Evolutionary conservation across 2,329 filamentous ascomycete species (phyloP).

Genomic region (Clonostachys rosea): DNA sequence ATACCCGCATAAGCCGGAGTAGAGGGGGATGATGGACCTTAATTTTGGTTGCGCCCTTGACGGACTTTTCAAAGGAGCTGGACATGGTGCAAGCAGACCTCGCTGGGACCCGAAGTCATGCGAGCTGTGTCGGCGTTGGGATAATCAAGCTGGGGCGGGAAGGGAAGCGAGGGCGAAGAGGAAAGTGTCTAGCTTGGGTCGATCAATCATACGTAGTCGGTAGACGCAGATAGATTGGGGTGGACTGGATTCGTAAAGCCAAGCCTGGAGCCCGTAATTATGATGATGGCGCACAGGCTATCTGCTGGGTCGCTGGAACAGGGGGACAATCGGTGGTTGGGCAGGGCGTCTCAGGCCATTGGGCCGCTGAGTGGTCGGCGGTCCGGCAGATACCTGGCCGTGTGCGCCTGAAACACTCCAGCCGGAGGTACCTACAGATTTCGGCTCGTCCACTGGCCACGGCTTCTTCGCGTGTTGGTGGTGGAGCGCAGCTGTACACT

Average conservation of each 20-base stretch:
- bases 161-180: slow-evolving; percentile 2
- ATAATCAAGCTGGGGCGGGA: slow-evolving; percentile 1
- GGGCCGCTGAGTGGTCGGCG: too few species aligned
- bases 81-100: slow-evolving; percentile 48
- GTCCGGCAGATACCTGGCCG: too few species aligned
- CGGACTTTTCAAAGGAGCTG: slow-evolving; percentile 95
- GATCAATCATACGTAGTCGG: too few species aligned
- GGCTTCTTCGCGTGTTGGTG: neutral
- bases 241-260: too few species aligned
- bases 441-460: too few species aligned
- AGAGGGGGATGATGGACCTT: slow-evolving; percentile 54
- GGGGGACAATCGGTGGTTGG: neutral
- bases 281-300: too few species aligned
- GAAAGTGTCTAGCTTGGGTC: neutral
- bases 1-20: neutral
- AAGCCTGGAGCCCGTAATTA: too few species aligned
- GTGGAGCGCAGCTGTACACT: neutral
- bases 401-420: too few species aligned
- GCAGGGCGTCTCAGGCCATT: too few species aligned
- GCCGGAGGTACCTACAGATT: too few species aligned
- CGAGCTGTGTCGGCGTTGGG: neutral
- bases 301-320: neutral
- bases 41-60: slow-evolving; percentile 97
- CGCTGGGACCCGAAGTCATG: neutral
- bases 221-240: too few species aligned